phyloP scores from a whole-genome alignment of 2,329 filamentous ascomycete species.

The Phoma herbarum region DNA sequence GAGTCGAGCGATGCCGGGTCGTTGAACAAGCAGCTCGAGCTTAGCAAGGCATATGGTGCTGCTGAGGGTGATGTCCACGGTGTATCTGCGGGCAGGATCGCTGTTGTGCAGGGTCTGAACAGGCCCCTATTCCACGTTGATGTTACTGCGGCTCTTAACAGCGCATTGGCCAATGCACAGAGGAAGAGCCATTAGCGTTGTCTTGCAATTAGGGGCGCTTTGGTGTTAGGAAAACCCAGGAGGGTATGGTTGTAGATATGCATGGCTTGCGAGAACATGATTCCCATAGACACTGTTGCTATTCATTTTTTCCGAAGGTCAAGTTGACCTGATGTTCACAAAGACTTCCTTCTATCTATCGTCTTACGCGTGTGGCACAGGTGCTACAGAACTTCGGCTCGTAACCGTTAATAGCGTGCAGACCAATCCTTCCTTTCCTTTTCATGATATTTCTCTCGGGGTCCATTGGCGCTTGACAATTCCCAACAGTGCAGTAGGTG shows the following conservation, averaged over 20 bases:
- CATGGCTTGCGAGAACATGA: conserved; percentile 16
- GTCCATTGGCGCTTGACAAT: too few relatives aligned
- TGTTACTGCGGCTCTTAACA: conserved; percentile 88
- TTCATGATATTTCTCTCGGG: too few relatives aligned
- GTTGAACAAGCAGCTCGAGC: conserved; percentile 45
- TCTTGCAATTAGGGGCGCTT: conserved; percentile 9
- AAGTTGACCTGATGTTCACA: conserved; percentile 5
- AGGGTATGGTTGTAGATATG: conserved; percentile 7
- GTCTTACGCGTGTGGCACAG: background rate
- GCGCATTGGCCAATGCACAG: conserved; percentile 79
- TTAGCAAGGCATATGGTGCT: conserved; percentile 45
- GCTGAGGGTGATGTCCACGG: conserved; percentile 39
- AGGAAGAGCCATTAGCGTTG: conserved; percentile 44
- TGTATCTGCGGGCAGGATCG: conserved; percentile 29
- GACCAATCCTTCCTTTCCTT: too few relatives aligned
- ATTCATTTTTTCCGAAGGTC: conserved; percentile 9
- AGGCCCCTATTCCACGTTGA: conserved; percentile 96
- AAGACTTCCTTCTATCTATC: background rate
- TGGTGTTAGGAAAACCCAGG: conserved; percentile 10
- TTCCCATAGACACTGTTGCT: conserved; percentile 21
- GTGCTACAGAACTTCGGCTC: background rate
- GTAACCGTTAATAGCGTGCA: too few relatives aligned
- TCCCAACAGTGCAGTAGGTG: too few relatives aligned
- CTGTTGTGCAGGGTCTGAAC: conserved; percentile 84
- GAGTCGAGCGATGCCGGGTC: conserved; percentile 36